Evolutionary conservation across 2,329 filamentous ascomycete species (phyloP).

Genomic region (Calonectria pseudoreteaudii): DNA sequence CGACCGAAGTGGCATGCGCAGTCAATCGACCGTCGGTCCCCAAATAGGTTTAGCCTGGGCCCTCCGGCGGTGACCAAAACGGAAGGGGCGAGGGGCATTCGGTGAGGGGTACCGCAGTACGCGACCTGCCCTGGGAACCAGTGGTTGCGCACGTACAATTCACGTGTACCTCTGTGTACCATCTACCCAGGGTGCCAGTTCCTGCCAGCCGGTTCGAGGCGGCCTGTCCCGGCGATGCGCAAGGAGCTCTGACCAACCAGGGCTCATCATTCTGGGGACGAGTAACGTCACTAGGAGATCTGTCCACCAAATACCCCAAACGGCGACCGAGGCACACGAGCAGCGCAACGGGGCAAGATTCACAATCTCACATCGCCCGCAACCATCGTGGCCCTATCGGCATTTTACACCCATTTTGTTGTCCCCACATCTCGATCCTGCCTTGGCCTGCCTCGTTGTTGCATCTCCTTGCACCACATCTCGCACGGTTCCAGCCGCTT

Average conservation of each 20-base stretch:
- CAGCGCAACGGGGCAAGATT: slow-evolving; percentile 1
- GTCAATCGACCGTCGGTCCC: slow-evolving; percentile 48
- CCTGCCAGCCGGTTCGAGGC: background rate
- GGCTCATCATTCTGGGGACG: background rate
- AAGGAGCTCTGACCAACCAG: slow-evolving; percentile 16
- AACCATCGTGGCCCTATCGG: background rate
- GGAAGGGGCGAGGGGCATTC: slow-evolving; percentile 29
- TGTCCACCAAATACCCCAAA: slow-evolving; percentile 23
- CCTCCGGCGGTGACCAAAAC: slow-evolving; percentile 34
- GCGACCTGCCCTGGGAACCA: slow-evolving; percentile 15
- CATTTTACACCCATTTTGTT: background rate
- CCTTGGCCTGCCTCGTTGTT: background rate
- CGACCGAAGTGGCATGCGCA: slow-evolving; percentile 33
- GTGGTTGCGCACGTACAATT: slow-evolving; percentile 26
- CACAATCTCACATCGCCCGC: slow-evolving; percentile 6
- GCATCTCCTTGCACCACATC: background rate
- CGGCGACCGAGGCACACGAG: slow-evolving; percentile 21
- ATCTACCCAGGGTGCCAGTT: slow-evolving; percentile 1
- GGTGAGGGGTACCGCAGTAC: slow-evolving; percentile 28
- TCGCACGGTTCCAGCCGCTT: background rate
- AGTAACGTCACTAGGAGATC: slow-evolving; percentile 19
- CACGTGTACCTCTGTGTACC: slow-evolving; percentile 34
- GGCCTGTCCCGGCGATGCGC: slow-evolving; percentile 16
- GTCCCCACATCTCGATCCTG: background rate
- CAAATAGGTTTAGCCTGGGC: slow-evolving; percentile 47